Evolutionary conservation across 2,329 filamentous ascomycete genomes (phyloP), one percentile per base, ranked within the genome.

Genomic region (Aspergillus oerlinghausenensis): DNA sequence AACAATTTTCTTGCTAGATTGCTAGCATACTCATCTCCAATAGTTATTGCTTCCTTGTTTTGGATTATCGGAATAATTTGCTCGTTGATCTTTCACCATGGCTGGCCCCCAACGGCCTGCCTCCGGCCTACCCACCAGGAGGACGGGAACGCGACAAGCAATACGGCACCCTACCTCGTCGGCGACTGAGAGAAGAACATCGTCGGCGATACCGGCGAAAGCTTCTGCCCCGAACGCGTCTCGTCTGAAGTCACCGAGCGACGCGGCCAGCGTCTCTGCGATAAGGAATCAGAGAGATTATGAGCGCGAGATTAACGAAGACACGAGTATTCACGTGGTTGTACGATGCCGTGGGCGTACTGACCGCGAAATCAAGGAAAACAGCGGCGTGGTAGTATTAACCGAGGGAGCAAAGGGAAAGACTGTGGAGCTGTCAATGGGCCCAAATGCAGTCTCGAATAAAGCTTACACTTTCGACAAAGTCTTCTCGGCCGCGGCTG

Each of bases 291-390:
- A 94, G 65, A 84, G 90, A 68, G 90, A 95, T 40, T 93, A 88
- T 69, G 92, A 93, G 48, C 74, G 82, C 5, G 85, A 89, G 32
- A 75, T 76, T 55, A 83, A 83, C 52, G 87, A 92, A 66, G 92
- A 96, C 74, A 97, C 93, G 7, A 99, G 97, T 72, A 99, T 99
- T 75, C 94, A 95, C 71, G 94, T 99, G 49, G 92, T 97, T 35
- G 95, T 99, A 56, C 84, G 94, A 62, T 99, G 93, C 77, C 85
- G 94, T 65, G 94, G 93, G 4, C 88, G 94, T 61, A 97, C 90
- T 71, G 90, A 96, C 65, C 87, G 93, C 64, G 94, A 99, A 77
- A 87, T 97, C 53, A 84, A 87, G 65, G 94, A 99, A 74, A 99
- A 96, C 75, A 97, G 92, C 71, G 90, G 91, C 42, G 92, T 97